Evolutionary conservation across 371 early-diverging fungal species (phyloP), one percentile per base, ranked within the genome.

Genomic region (Mortierella sp.): DNA sequence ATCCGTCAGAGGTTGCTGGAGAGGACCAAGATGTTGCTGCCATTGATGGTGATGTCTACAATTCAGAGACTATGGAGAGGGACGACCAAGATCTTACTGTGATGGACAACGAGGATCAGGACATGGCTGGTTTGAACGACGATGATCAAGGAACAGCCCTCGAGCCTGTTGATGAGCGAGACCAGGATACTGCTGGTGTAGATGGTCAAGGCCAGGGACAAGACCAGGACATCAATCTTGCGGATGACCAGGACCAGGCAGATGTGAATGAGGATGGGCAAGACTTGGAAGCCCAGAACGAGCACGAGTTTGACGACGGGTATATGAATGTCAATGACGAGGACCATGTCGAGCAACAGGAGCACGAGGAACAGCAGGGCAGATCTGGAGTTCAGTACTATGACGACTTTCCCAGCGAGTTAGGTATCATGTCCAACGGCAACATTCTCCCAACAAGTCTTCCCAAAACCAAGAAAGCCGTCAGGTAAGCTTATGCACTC

Each of bases 371-470:
- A 31, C 73, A 69, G 29, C 73, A 72, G 7, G 77, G 48, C 37
- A 64, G 37, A 2, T 10, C 48, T 2, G 74, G 68, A 9, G 63
- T 66, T 0, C 74, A 70, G 13, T 81, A 74, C 68, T 81, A 74
- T 70, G 77, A 81, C 34, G 82, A 81, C 44, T 77, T 81, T 40
- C 82, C 82, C 5, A 81, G 82, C 31, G 82, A 81, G 19, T 41
- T 81, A 19, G 82, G 82, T 22, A 81, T 81, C 50, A 77, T 81
- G 77, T 81, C 82, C 1, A 81, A 77, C n/a, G 82, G 82, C 47
- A 45, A 74, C 2, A 53, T 81, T 19, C 76, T 81, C 10, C 74
- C 77, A 4, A 74, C 74, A 9, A 67, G 66, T 19, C 16, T 53
- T n/a, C 68, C 71, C 22, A 47, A 55, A 4, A 47, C 74, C 6